Conservation (phyloP, 1,139 yeast genomes). For the Sugiyamaella neomexicana region DNA sequence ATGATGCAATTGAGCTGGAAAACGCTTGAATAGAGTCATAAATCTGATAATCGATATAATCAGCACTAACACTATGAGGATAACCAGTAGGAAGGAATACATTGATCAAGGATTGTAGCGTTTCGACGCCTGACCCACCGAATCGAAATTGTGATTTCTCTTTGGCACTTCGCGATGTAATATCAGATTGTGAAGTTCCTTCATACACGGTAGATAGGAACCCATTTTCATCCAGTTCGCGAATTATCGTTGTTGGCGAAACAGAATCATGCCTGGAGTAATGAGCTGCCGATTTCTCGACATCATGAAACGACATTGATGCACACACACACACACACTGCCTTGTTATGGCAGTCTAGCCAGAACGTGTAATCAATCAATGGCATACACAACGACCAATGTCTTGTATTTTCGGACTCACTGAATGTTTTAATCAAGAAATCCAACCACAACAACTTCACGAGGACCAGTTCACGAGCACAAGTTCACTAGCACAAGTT, state of each 20-base stretch:
- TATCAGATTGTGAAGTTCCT: slow-evolving; percentile 22
- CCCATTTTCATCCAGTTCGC: slow-evolving; percentile 31
- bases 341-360: too few species aligned
- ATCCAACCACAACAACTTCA: too few species aligned
- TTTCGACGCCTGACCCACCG: slow-evolving; percentile 16
- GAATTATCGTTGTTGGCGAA: slow-evolving; percentile 20
- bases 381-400: too few species aligned
- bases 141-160: slow-evolving; percentile 1
- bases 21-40: slow-evolving; percentile 45
- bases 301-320: slow-evolving; percentile 15
- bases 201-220: slow-evolving; percentile 27
- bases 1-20: slow-evolving; percentile 40
- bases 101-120: slow-evolving; percentile 32
- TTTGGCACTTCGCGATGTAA: slow-evolving; percentile 18
- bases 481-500: too few species aligned
- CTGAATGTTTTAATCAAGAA: too few species aligned
- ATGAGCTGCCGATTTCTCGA: slow-evolving; percentile 16
- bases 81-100: slow-evolving; percentile 44
- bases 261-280: slow-evolving; percentile 1
- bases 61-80: slow-evolving; percentile 41
- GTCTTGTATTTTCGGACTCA: too few species aligned
- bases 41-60: slow-evolving; percentile 42
- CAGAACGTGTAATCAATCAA: too few species aligned
- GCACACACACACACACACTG: too few species aligned
- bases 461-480: too few species aligned